Evolutionary conservation across 352 stramenopile genomes (phyloP), one percentile per base, ranked within the genome.

Genomic region (Phytophthora cajani): DNA sequence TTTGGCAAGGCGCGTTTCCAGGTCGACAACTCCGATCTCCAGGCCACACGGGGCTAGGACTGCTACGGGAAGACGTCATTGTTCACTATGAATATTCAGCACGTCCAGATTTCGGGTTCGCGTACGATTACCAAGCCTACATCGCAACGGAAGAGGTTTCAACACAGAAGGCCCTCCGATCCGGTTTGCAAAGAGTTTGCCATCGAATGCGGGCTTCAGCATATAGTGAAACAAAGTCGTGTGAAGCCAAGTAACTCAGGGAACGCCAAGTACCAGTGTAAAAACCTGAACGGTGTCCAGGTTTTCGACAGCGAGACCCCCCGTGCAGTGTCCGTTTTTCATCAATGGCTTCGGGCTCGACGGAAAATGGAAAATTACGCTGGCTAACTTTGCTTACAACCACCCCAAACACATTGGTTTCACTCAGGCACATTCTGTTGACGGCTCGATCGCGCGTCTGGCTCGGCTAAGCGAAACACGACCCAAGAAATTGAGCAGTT

Each of bases 241-340:
- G 19, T 66, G 1, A 56, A 71, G 11, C 2, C 23, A 1, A 67
- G 52, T 1, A 66, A 71, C n/a, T 62, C 27, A 23, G 27, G 57
- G 57, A 71, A 71, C 16, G 33, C 47, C 0, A 66, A 67, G 42
- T 67, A 46, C 25, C 12, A 10, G 19, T 58, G 57, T 23, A 23
- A 23, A 23, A 23, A 23, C 0, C 21, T 51, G 67, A 72, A 23
- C 53, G 58, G 3, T 51, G 58, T 0, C 53, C 67, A 9, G 30
- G 50, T 23, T 9, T 67, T 62, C 17, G 40, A 49, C 14, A 49
- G 6, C 23, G 32, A 67, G 11, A 46, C 1, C 19, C 1, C 14
- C 49, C 1, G 11, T 9, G 6, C 5, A 63, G 7, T 72, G 58
- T 9, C 51, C 58, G 2, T 72, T 67, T 49, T 72, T 58, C 21